Conservation (phyloP, 805 yeast species). For the Teunomyces gatunensis region DNA sequence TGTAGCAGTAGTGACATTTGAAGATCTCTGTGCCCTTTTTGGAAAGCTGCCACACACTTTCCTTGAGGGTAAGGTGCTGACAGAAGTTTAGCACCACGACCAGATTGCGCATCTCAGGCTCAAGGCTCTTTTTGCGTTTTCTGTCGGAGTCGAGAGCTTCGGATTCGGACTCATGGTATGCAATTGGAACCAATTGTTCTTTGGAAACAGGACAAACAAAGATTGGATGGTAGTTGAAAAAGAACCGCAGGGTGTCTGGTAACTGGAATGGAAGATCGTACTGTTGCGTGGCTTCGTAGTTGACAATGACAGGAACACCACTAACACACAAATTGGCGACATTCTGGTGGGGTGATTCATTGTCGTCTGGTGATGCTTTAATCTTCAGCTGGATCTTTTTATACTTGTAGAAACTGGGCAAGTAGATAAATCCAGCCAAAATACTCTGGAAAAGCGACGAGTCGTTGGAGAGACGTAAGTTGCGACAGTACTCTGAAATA, state of each 20-base stretch:
- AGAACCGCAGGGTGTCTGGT: slow-evolving; percentile 37
- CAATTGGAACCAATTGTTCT: slow-evolving; percentile 40
- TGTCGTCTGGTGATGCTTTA: background rate
- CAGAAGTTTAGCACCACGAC: slow-evolving; percentile 43
- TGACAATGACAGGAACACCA: background rate
- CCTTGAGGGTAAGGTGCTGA: slow-evolving; percentile 41
- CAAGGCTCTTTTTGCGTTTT: slow-evolving; percentile 25
- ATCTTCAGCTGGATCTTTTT: slow-evolving; percentile 30
- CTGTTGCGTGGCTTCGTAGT: slow-evolving; percentile 12
- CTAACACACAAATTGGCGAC: background rate
- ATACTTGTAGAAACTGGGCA: slow-evolving; percentile 43
- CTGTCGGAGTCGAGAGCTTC: slow-evolving; percentile 1
- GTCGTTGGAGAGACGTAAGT: slow-evolving; percentile 36
- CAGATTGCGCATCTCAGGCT: background rate
- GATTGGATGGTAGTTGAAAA: slow-evolving; percentile 42
- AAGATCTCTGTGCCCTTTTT: slow-evolving; percentile 38
- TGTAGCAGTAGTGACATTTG: slow-evolving; percentile 46
- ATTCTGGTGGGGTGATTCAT: slow-evolving; percentile 11
- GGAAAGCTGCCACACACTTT: slow-evolving; percentile 41
- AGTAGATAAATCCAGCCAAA: slow-evolving; percentile 38
- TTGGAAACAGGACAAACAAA: slow-evolving; percentile 47
- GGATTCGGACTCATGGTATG: slow-evolving; percentile 4
- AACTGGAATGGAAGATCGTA: slow-evolving; percentile 42
- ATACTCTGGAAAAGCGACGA: slow-evolving; percentile 41
- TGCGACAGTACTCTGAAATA: slow-evolving; percentile 37